These are phyloP conservation scores for Pelargonium cotyledonis DNA, from an alignment of 441 rosid species.

Conservation along the genomic window DNA sequence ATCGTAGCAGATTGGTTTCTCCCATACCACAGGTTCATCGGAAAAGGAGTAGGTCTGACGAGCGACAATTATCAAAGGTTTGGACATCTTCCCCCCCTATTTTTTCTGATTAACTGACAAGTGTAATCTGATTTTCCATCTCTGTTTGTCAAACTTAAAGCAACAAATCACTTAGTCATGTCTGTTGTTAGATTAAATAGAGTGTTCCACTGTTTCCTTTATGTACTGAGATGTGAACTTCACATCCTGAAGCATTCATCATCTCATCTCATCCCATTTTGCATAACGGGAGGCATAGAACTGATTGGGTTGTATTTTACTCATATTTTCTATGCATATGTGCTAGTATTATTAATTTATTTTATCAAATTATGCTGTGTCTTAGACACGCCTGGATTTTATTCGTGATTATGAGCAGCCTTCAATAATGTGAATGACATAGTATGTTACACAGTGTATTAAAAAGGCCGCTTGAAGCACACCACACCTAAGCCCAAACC, in stretches of 20 bases:
- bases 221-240: neutral
- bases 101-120: neutral
- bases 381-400: neutral
- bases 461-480: no score
- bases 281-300: neutral
- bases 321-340: neutral
- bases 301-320: neutral
- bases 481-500: no score
- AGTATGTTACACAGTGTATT: neutral
- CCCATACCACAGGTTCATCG: constrained; percentile 36
- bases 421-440: neutral
- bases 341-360: neutral
- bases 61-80: constrained; percentile 48
- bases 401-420: neutral
- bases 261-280: neutral
- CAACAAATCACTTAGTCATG: neutral
- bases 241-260: neutral
- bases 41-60: constrained; percentile 58
- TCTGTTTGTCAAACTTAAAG: neutral
- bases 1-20: constrained; percentile 43
- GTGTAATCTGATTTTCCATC: neutral
- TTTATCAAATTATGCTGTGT: neutral
- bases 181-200: neutral
- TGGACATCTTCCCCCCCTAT: constrained; percentile 17
- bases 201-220: neutral